Percentiles rank a stretch among this genome's conserved stretches.
Conservation (phyloP, 768 basidiomycete genomes). For the Leccinum aurantiacum region DNA sequence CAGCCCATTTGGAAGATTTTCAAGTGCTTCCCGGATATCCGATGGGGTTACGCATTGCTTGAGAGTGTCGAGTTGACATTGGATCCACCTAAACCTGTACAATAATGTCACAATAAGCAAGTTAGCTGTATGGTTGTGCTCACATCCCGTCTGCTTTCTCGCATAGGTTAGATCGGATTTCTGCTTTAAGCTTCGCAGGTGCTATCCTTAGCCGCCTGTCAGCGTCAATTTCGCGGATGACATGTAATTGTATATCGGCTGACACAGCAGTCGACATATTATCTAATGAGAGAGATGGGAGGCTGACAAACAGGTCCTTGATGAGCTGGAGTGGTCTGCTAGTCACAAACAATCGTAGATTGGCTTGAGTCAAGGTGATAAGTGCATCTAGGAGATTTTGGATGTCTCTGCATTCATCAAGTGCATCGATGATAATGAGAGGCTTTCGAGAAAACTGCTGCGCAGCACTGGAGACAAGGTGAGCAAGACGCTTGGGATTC, state of each 20-base stretch:
- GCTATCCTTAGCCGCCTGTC: constrained; percentile 3
- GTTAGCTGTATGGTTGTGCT: background rate
- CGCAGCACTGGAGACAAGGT: background rate
- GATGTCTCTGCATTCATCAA: constrained; percentile 18
- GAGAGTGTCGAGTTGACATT: constrained; percentile 15
- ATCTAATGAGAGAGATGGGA: constrained; percentile 10
- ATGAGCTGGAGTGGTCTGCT: constrained; percentile 14
- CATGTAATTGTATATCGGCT: constrained; percentile 8
- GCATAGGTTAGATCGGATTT: background rate
- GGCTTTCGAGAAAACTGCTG: constrained; percentile 1
- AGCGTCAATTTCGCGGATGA: constrained; percentile 9
- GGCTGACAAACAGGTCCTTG: constrained; percentile 2
- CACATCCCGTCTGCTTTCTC: constrained; percentile 15
- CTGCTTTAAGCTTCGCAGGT: background rate
- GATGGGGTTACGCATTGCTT: constrained; percentile 7
- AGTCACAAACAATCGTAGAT: constrained; percentile 10
- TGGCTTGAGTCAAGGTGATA: background rate
- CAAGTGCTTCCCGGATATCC: constrained; percentile 4
- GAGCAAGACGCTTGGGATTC: background rate
- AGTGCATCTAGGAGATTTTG: constrained; percentile 5
- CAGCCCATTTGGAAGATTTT: constrained; percentile 8
- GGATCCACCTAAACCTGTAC: constrained; percentile 18
- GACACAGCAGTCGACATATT: background rate
- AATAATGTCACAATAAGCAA: background rate
- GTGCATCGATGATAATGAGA: constrained; percentile 11